Base-by-base conservation (phyloP, 176 grass and related monocot genomes). In the Rhynchospora breviuscula region DNA sequence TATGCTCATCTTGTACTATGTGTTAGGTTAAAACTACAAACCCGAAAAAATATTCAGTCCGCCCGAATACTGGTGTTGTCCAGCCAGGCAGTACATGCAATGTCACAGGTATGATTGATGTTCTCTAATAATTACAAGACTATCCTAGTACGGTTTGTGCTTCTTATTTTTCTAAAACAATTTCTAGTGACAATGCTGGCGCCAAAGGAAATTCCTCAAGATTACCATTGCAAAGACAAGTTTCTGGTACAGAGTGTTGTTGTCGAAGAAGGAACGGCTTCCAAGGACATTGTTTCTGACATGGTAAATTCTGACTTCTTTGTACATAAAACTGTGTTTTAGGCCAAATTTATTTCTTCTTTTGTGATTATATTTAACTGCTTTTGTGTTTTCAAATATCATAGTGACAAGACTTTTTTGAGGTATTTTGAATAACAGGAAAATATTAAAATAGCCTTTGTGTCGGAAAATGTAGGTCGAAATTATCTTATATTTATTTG, bases 171-270 rank as follows among this genome's bases (percentile, higher is more conserved):
- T 79, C 23, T 35, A 17, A 57, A 57, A 57, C 6, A 78, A 78
- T 57, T 18, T 78, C 8, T 56, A 99, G 96, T 99, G 33, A 87
- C 78, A 44, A 93, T 99, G 96, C 89, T 91, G 74, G 88, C 91
- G 54, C 93, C 89, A 11, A 95, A 87, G 64, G 93, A 90, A 87
- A 93, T 91, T 19, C 96, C 96, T 13, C 73, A 83, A 33, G 96
- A 99, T 84, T 90, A 91, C 70, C 85, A 93, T 7, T 93, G 93
- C 93, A 95, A 90, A 87, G 96, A 99, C 81, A 99, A 92, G 86
- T 99, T 99, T 46, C 88, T 99, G 18, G 62, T 99, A 29, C 96
- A 99, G 47, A 95, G 96, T 80, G 85, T 89, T 12, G 59, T 83
- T 0, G 88, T 84, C 26, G 47, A 84, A 64, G 86, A 85, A 17